Conservation (phyloP, 1,284 basidiomycete species). For the Puccinia triticina region DNA sequence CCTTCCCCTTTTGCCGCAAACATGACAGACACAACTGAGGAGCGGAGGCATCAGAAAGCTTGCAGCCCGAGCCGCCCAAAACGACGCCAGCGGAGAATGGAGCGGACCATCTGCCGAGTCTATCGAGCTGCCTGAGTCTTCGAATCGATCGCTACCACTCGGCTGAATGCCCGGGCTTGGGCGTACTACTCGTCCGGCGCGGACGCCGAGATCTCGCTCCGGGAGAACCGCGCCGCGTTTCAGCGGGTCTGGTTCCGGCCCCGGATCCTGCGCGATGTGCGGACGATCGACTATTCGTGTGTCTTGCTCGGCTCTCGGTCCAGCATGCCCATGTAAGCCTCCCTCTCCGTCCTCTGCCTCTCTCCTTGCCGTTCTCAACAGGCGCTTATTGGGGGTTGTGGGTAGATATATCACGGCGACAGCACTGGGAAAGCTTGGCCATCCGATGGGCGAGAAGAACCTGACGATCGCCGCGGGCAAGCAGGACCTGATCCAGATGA, state of each 20-base stretch:
- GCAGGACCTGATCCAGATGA: conserved; percentile 85
- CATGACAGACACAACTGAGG: conserved; percentile 65
- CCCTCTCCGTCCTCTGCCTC: neutral
- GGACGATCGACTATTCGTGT: conserved; percentile 79
- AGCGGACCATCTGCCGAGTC: conserved; percentile 35
- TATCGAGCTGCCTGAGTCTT: conserved; percentile 63
- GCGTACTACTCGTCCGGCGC: conserved; percentile 81
- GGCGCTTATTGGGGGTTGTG: neutral
- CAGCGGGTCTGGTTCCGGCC: conserved; percentile 93
- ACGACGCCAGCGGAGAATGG: neutral
- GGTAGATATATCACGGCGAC: conserved; percentile 76
- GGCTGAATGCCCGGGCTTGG: conserved; percentile 80
- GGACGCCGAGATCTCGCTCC: conserved; percentile 72
- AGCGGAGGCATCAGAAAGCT: conserved; percentile 64
- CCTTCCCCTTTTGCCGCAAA: conserved; percentile 48
- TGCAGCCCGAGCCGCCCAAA: conserved; percentile 60
- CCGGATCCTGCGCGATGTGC: conserved; percentile 79
- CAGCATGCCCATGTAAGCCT: conserved; percentile 43
- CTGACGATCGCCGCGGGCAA: conserved; percentile 81
- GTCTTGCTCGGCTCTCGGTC: conserved; percentile 68
- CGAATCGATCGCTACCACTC: conserved; percentile 75
- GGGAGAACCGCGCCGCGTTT: conserved; percentile 85
- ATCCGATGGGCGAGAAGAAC: conserved; percentile 64
- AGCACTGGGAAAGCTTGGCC: conserved; percentile 80
- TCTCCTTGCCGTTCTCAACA: too few relatives aligned